Evolutionary conservation across 768 basidiomycete genomes (phyloP).

Genomic region (Steccherinum ochraceum): DNA sequence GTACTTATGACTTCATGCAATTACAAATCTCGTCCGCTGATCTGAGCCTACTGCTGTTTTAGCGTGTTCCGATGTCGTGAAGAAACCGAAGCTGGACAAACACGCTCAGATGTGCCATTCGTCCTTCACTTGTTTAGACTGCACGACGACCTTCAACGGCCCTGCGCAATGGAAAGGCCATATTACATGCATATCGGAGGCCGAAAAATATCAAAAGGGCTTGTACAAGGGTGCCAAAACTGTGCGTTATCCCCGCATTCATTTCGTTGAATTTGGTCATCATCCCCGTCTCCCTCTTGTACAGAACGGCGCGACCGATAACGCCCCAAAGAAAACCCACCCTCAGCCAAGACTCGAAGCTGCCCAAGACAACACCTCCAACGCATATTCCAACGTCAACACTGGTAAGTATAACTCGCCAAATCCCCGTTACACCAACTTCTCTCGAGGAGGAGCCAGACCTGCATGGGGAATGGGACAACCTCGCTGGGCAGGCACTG

Average conservation of each 20-base stretch:
- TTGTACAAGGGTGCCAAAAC: conserved; percentile 77
- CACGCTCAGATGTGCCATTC: conserved; percentile 57
- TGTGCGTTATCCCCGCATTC: conserved; percentile 22
- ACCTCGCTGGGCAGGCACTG: conserved; percentile 32
- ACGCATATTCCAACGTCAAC: too few relatives aligned
- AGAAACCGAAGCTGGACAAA: conserved; percentile 89
- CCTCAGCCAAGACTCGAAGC: neutral
- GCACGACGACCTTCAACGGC: conserved; percentile 73
- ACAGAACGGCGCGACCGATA: conserved; percentile 3
- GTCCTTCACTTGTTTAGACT: conserved; percentile 83
- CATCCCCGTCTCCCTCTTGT: conserved; percentile 5
- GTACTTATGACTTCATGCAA: too few relatives aligned
- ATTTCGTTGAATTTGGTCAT: conserved; percentile 17
- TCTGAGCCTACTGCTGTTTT: too few relatives aligned
- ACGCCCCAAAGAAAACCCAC: conserved; percentile 1
- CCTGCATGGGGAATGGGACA: conserved; percentile 9
- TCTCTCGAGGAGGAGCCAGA: conserved; percentile 6
- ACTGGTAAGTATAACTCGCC: conserved; percentile 21
- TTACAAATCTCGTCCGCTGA: too few relatives aligned
- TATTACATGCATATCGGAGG: conserved; percentile 83
- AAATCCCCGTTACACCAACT: conserved; percentile 8
- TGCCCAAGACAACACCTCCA: too few relatives aligned
- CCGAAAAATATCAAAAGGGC: conserved; percentile 88
- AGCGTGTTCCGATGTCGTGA: conserved; percentile 84
- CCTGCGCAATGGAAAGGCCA: conserved; percentile 78